These are phyloP conservation scores for Spathaspora gorwiae DNA, from an alignment of 805 yeast genomes.

Conservation along the genomic window DNA sequence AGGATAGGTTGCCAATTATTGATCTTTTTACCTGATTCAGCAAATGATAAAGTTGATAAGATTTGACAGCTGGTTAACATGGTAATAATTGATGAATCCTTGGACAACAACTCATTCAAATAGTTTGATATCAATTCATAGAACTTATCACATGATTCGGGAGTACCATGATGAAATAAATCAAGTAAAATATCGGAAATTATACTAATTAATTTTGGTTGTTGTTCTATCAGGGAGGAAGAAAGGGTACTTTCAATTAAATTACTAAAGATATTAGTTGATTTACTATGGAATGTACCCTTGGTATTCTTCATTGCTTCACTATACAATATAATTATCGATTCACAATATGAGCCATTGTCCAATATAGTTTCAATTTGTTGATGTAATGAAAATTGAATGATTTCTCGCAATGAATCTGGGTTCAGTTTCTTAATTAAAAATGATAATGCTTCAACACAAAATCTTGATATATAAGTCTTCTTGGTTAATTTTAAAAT, in stretches of 20 bases:
- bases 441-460: constrained; percentile 88
- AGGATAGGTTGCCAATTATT: constrained; percentile 44
- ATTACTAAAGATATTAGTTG: constrained; percentile 45
- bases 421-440: constrained; percentile 64
- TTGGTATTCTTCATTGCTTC: constrained; percentile 73
- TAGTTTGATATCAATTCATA: constrained; percentile 29
- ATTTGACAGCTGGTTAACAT: constrained; percentile 5
- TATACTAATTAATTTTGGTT: constrained; percentile 35
- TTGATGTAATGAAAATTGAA: constrained; percentile 39
- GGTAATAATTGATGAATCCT: background rate
- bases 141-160: constrained; percentile 43
- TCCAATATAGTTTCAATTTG: constrained; percentile 26
- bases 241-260: constrained; percentile 40
- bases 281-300: constrained; percentile 71
- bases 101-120: constrained; percentile 12
- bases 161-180: constrained; percentile 49
- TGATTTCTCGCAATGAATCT: constrained; percentile 42
- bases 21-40: constrained; percentile 68
- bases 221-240: constrained; percentile 5
- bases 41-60: constrained; percentile 40
- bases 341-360: constrained; percentile 47
- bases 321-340: constrained; percentile 59
- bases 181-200: constrained; percentile 56
- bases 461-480: constrained; percentile 68
- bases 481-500: constrained; percentile 54